These are phyloP conservation scores for Lactuca saligna DNA, from an alignment of 129 eudicot genomes.

Conservation along the genomic window DNA sequence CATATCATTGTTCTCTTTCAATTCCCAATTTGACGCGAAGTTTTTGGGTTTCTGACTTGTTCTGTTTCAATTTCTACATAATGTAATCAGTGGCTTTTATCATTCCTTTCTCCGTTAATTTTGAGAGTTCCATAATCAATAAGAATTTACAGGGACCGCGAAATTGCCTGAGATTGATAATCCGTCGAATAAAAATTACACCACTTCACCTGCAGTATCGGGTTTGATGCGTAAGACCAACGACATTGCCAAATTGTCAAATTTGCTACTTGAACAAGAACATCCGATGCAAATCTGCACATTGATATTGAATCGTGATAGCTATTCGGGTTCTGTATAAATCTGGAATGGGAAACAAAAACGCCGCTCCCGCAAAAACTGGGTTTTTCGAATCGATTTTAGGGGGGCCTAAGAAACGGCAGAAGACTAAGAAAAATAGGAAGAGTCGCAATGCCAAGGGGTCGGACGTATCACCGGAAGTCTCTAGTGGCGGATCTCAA, in stretches of 20 bases:
- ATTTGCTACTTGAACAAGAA: background rate
- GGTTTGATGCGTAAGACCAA: background rate
- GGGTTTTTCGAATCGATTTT: constrained; percentile 8
- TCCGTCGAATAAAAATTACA: background rate
- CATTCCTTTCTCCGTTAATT: constrained; percentile 16
- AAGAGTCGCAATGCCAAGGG: constrained; percentile 11
- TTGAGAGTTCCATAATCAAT: constrained; percentile 4
- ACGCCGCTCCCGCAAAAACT: constrained; percentile 12
- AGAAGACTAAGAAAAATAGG: background rate
- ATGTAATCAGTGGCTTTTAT: constrained; percentile 17
- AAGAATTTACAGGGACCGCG: background rate
- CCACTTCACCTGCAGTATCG: background rate
- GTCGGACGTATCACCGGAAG: constrained; percentile 11
- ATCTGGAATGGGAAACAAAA: constrained; percentile 29
- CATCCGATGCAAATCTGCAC: constrained; percentile 12
- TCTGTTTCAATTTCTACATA: background rate
- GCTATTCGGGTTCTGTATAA: background rate
- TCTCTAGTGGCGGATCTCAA: constrained; percentile 40
- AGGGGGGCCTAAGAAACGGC: constrained; percentile 14
- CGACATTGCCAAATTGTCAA: background rate
- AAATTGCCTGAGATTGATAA: constrained; percentile 5
- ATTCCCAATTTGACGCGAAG: constrained; percentile 8
- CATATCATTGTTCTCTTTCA: background rate
- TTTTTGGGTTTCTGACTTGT: constrained; percentile 6
- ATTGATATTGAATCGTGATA: constrained; percentile 5